These are phyloP conservation scores for Penicillium bovifimosum DNA, from an alignment of 495 filamentous ascomycete species.

Conservation along the genomic window DNA sequence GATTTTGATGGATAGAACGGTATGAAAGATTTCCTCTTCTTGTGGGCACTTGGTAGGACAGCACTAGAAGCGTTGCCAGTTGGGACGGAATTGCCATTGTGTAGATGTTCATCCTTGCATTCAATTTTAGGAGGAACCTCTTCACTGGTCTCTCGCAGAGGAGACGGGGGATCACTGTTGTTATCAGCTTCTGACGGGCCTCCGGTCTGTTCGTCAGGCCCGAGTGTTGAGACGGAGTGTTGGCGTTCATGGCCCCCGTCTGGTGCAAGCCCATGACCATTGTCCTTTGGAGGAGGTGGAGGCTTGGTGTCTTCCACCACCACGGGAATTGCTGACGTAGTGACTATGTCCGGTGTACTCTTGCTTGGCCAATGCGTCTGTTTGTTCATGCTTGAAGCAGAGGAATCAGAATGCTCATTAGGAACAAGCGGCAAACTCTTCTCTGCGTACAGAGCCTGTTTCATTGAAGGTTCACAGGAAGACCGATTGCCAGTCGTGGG, in stretches of 20 bases:
- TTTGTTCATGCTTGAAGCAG: neutral
- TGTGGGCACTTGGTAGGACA: slow-evolving; percentile 5
- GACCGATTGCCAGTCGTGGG: neutral
- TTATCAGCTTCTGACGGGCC: neutral
- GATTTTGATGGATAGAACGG: neutral
- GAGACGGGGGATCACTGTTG: slow-evolving; percentile 1
- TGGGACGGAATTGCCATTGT: slow-evolving; percentile 2
- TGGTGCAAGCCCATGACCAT: neutral
- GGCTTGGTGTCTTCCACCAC: slow-evolving; percentile 8
- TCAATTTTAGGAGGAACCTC: neutral
- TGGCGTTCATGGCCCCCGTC: slow-evolving; percentile 5
- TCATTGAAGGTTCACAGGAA: neutral
- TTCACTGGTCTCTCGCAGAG: neutral
- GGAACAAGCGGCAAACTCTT: slow-evolving; percentile 6
- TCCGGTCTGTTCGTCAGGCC: slow-evolving; percentile 1
- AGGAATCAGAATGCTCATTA: neutral
- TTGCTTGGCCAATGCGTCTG: neutral
- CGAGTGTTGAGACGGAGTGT: slow-evolving; percentile 22
- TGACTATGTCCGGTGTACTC: neutral
- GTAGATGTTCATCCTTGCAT: neutral
- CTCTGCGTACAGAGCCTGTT: neutral
- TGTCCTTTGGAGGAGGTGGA: neutral
- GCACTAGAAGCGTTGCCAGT: neutral
- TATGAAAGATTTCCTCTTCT: neutral
- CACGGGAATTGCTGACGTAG: slow-evolving; percentile 17